Evolutionary conservation across 2,329 filamentous ascomycete species (phyloP).

Genomic region (Pseudogymnoascus sp.): DNA sequence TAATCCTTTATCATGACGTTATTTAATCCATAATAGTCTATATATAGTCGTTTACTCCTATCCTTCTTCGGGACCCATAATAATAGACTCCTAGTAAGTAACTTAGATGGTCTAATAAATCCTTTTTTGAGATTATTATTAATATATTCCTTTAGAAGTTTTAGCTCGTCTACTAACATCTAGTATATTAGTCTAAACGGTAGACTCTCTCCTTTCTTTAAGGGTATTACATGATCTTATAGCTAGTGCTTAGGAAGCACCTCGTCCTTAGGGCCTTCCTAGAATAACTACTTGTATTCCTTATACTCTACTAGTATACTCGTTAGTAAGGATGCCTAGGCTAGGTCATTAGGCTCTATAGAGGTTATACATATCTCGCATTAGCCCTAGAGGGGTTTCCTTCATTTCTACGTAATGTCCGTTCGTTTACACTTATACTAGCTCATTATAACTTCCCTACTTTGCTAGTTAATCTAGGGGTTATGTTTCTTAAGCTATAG

Average conservation of each 20-base stretch:
- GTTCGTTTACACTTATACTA: no score
- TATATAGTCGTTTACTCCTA: slow-evolving; percentile 24
- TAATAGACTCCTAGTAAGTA: slow-evolving; percentile 18
- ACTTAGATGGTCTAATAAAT: slow-evolving; percentile 16
- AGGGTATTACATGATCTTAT: background rate
- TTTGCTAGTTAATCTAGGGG: background rate
- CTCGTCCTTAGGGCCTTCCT: background rate
- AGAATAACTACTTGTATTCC: background rate
- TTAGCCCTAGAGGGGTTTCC: no score
- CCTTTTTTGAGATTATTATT: slow-evolving; percentile 15
- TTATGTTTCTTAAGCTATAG: background rate
- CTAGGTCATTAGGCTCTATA: background rate
- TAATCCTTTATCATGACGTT: slow-evolving; percentile 28
- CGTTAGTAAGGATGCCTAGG: background rate
- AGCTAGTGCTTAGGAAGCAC: background rate
- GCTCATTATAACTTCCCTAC: background rate
- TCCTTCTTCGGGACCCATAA: slow-evolving; percentile 28
- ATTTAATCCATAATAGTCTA: slow-evolving; percentile 31
- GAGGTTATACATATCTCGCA: background rate
- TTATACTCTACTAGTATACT: background rate
- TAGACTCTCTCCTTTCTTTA: background rate
- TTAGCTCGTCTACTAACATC: slow-evolving; percentile 11
- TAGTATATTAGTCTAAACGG: slow-evolving; percentile 13
- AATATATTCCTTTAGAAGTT: slow-evolving; percentile 16
- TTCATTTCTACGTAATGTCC: no score